Percentiles rank a stretch among this genome's conserved stretches.
Evolutionary conservation across 1,284 basidiomycete genomes (phyloP).

Genomic region (Ganoderma sinense): DNA sequence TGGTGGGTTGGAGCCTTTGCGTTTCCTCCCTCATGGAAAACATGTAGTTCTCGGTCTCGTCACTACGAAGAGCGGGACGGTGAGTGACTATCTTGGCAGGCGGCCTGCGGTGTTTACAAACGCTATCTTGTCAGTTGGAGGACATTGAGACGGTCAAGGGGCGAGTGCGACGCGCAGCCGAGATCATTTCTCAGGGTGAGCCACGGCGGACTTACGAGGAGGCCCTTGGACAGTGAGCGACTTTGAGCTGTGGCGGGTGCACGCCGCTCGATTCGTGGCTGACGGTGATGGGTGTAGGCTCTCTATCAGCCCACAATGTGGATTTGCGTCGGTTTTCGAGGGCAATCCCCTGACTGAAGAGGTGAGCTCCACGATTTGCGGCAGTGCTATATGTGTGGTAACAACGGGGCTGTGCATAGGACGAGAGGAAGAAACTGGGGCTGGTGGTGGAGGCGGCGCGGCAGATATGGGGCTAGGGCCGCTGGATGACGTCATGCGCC

Average conservation of each 20-base stretch:
- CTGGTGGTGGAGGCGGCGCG: constrained; percentile 60
- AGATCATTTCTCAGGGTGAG: constrained; percentile 58
- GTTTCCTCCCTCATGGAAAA: constrained; percentile 71
- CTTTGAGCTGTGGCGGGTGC: constrained; percentile 8
- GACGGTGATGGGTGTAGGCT: constrained; percentile 48
- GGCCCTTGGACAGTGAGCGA: constrained; percentile 64
- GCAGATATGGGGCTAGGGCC: constrained; percentile 50
- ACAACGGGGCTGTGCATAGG: constrained; percentile 27
- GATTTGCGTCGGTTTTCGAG: constrained; percentile 74
- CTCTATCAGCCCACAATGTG: constrained; percentile 77
- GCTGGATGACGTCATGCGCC: neutral
- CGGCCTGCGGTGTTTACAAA: constrained; percentile 8
- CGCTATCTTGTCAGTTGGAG: constrained; percentile 55
- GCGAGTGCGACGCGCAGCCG: constrained; percentile 71
- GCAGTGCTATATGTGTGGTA: neutral
- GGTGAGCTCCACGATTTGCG: constrained; percentile 42
- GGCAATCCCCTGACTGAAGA: constrained; percentile 69
- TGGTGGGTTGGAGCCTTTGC: constrained; percentile 73
- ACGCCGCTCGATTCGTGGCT: constrained; percentile 5
- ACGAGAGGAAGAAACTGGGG: constrained; percentile 52
- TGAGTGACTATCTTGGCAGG: constrained; percentile 30
- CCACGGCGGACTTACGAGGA: constrained; percentile 57
- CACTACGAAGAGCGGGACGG: constrained; percentile 72
- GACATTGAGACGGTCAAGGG: constrained; percentile 59
- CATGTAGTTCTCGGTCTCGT: constrained; percentile 78